Evolutionary conservation across 2,329 filamentous ascomycete species (phyloP), one percentile per base, ranked within the genome.

Genomic region (Pochonia chlamydosporia): DNA sequence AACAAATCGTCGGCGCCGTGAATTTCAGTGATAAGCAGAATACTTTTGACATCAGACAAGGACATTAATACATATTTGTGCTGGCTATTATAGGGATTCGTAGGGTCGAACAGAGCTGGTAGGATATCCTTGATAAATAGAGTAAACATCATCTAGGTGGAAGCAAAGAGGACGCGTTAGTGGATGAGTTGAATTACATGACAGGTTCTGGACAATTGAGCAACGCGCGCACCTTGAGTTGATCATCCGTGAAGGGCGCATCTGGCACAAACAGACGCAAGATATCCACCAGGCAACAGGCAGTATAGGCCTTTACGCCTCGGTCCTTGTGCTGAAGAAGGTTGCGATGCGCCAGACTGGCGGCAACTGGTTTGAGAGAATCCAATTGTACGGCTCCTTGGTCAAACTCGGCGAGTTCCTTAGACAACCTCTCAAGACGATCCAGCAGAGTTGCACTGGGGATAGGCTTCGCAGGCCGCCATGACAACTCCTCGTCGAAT

Each of bases 231-330:
- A 92, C 90, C 84, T 95, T 96, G 53, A 97, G 77, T 70, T 97
- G 91, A 50, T 87, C 82, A 35, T 81, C 82, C 21, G 89, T 95
- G 68, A 95, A 97, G 16, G 93, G 93, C 63, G 93, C 93, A 74
- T 97, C 85, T 1, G 93, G 93, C 24, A 93, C 93, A 68, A 89
- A 96, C 48, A 99, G 78, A 58, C 88, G 85, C 63, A 99, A 79
- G 56, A 99, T 87, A 64, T 99, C 93, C 46, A 96, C 90, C 51
- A 97, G 75, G 64, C 91, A 97, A 60, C 88, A 88, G 37, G 90
- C 84, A 26, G 88, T 81, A 73, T 87, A 96, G 23, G 93, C 92
- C 66, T 87, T 86, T 54, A 99, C 90, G 47, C 93, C 93, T 54
- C 85, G 87, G 66, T 99, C 93, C 71, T 95, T 95, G 69, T 99